A percentile compares a stretch with the other conserved stretches of the same genome.
Evolutionary conservation across 768 basidiomycete genomes (phyloP).

Genomic region (Tulasnella calospora): DNA sequence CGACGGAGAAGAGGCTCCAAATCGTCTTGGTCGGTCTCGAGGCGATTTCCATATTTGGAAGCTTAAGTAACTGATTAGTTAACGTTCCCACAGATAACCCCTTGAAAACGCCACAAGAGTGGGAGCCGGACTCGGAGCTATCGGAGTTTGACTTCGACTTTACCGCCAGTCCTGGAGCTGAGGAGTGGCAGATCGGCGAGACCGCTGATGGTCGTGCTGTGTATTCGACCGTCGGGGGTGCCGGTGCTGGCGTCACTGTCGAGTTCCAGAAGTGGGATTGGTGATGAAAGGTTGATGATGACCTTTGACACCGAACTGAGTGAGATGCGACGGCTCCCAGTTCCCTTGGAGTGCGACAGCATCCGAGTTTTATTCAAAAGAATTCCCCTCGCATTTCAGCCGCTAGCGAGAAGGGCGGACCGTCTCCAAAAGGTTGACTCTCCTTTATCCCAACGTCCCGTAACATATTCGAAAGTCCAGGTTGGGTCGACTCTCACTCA

Average conservation of each 20-base stretch:
- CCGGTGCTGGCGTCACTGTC: background rate
- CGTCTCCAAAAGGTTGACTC: no score
- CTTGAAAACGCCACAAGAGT: background rate
- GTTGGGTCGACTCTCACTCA: no score
- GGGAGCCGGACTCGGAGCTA: conserved; percentile 1
- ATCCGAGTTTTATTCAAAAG: no score
- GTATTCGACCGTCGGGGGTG: background rate
- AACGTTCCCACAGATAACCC: background rate
- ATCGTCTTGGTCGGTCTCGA: background rate
- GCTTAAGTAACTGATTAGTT: background rate
- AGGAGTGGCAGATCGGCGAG: conserved; percentile 4
- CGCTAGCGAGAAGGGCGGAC: background rate
- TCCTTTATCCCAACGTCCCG: no score
- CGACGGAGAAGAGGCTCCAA: background rate
- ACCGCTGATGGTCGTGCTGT: conserved; percentile 2
- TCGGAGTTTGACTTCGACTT: background rate
- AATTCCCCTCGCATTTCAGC: no score
- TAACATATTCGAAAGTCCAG: no score
- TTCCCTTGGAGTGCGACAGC: no score
- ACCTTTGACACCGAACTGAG: background rate
- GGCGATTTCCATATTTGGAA: background rate
- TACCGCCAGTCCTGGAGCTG: background rate
- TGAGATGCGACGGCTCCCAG: no score
- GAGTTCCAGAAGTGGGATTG: conserved; percentile 12
- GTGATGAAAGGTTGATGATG: background rate